phyloP scores from a whole-genome alignment of 352 stramenopile genomes.

The Phytophthora macrochlamydospora region DNA sequence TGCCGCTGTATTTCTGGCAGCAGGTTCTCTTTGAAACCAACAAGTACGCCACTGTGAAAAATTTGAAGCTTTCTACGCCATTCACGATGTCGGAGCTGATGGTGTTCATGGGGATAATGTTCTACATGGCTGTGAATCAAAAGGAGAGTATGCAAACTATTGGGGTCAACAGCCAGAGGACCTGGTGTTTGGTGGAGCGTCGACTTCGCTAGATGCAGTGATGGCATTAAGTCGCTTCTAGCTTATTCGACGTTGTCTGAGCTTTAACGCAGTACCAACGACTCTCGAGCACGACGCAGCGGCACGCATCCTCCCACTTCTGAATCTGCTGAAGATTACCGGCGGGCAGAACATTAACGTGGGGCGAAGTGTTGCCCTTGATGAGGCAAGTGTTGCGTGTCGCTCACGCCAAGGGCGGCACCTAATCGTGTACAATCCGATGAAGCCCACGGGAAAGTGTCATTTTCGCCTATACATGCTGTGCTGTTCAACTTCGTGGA shows the following conservation, averaged over 20 bases:
- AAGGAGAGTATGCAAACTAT: constrained; percentile 14
- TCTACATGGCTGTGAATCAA: constrained; percentile 14
- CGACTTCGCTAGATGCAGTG: not conserved
- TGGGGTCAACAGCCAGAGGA: constrained; percentile 9
- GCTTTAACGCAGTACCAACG: not conserved
- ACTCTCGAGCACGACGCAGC: not conserved
- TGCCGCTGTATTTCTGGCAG: constrained; percentile 2
- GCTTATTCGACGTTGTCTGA: constrained; percentile 5
- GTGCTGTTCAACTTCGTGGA: not conserved
- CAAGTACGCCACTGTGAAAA: constrained; percentile 6
- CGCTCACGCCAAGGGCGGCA: not conserved
- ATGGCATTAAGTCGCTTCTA: constrained; percentile 3
- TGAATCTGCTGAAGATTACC: not conserved
- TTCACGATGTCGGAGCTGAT: constrained; percentile 15
- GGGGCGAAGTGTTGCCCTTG: not conserved
- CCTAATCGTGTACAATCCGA: not conserved
- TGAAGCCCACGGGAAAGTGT: not conserved
- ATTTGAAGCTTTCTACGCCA: constrained; percentile 2
- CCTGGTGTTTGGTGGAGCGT: constrained; percentile 2
- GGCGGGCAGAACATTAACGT: not conserved
- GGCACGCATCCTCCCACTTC: not conserved
- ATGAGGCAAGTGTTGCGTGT: not conserved
- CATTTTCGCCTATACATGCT: not conserved
- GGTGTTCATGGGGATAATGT: constrained; percentile 14
- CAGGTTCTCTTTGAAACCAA: constrained; percentile 11